Evolutionary conservation across 78 protist genomes (phyloP).

Genomic region (slime mould (Dictyostelium discoideum)): DNA sequence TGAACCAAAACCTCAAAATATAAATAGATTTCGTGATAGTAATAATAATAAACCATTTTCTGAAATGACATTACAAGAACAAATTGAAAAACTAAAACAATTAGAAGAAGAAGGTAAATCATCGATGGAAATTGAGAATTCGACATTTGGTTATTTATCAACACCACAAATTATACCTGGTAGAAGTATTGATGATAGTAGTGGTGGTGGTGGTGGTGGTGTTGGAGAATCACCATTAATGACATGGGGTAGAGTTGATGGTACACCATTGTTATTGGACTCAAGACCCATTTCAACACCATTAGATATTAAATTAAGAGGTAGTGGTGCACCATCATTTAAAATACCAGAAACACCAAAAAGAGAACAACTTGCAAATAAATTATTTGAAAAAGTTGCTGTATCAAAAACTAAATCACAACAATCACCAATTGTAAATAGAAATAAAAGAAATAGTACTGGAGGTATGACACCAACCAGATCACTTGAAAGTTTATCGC

Average conservation of each 20-base stretch:
- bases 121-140: not conserved
- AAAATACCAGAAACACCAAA: conserved; percentile 70
- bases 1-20: not conserved
- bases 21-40: not conserved
- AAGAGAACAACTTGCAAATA: conserved; percentile 41
- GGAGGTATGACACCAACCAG: conserved; percentile 5
- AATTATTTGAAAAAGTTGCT: not conserved
- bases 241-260: conserved; percentile 87
- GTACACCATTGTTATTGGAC: conserved; percentile 60
- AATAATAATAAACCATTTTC: conserved; percentile 11
- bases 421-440: not conserved
- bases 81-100: conserved; percentile 28
- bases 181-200: not conserved
- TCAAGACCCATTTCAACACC: conserved; percentile 26
- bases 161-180: conserved; percentile 41
- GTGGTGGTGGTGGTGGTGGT: not conserved
- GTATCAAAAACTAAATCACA: not conserved
- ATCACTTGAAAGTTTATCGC: not conserved
- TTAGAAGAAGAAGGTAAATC: conserved; percentile 21
- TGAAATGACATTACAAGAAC: conserved; percentile 39
- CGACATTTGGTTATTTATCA: conserved; percentile 28
- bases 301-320: not conserved
- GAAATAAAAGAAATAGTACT: not conserved
- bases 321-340: conserved; percentile 20
- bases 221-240: conserved; percentile 78